Evolutionary conservation across 2,329 filamentous ascomycete species (phyloP), one percentile per base, ranked within the genome.

Genomic region (Penicillium olsonii): DNA sequence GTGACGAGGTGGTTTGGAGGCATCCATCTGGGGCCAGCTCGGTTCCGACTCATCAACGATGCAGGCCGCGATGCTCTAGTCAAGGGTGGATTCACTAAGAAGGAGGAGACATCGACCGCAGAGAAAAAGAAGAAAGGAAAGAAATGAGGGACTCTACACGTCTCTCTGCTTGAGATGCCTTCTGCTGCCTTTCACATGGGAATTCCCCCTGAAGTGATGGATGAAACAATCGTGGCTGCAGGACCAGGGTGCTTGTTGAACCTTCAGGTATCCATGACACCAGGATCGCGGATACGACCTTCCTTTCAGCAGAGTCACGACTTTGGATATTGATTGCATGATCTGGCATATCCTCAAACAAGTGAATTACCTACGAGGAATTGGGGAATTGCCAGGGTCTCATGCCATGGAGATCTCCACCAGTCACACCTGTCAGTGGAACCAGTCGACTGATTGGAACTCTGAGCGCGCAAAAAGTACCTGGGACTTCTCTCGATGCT

Each of bases 1-100:
- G 92, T 99, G 22, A 91, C 89, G 33, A 77, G 94, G 55, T 99
- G 94, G 94, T 99, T 95, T 70, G 94, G 94, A 4, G 94, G 94
- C 1, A 82, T 95, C 50, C 87, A 91, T 61, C 73, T 99, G 38
- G 94, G 94, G 0, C 92, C 92, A 42, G 87, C 92, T 68, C 78
- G 94, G 56, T 99, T 99, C 68, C 84, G 90, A 11, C 77, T 96
- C 46, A 97, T 99, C 67, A 96, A 96, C 67, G 81, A 83, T 47
- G 88, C 85, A 8, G 92, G 91, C 7, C 82, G 92, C 63, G 91
- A 96, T 72, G 88, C 87, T 0, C 79, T 97, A 56, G 82, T 96
- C 9, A 83, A 83, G 65, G 90, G 87, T 1, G 88, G 87, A 0
- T 83, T 89, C 60, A 84, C 83, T 9, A 77, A 75, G 48, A 84